Percentiles rank a stretch among this genome's conserved stretches.
Conservation (phyloP, 1,284 basidiomycete species). For the Heliocybe sulcata region DNA sequence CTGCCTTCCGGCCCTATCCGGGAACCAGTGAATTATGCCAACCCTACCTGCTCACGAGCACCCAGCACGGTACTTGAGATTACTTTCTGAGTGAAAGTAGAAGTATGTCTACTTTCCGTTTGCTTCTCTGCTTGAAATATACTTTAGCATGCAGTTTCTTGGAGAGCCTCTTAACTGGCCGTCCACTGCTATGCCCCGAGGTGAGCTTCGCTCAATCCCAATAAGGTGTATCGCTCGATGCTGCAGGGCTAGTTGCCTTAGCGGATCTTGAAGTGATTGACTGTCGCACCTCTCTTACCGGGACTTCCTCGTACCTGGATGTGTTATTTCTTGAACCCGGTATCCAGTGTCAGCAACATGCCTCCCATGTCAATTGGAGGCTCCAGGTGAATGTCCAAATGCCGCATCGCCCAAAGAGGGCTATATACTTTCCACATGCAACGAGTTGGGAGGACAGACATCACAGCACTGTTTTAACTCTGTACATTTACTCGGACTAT, state of each 20-base stretch:
- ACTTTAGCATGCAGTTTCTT: too few species aligned
- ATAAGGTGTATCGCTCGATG: neutral
- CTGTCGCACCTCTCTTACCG: constrained; percentile 8
- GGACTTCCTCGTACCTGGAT: constrained; percentile 8
- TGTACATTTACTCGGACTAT: neutral
- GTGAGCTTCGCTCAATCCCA: neutral
- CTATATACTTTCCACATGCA: constrained; percentile 9
- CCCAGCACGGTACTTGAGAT: too few species aligned
- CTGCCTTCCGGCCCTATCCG: too few species aligned
- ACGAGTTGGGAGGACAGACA: constrained; percentile 6
- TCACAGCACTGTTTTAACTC: constrained; percentile 4
- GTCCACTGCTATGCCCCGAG: too few species aligned
- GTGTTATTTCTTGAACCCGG: constrained; percentile 8
- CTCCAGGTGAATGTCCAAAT: constrained; percentile 6
- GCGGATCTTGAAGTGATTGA: constrained; percentile 1
- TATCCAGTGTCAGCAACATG: constrained; percentile 8
- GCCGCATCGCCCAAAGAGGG: constrained; percentile 7
- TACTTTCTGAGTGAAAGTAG: too few species aligned
- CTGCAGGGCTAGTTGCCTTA: neutral
- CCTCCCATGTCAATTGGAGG: constrained; percentile 5
- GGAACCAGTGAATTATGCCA: too few species aligned
- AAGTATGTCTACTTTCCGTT: too few species aligned
- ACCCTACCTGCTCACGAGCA: too few species aligned
- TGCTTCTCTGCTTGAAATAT: too few species aligned
- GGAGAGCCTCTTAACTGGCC: too few species aligned